These are phyloP conservation scores for Aspergillus homomorphus DNA, from an alignment of 495 filamentous ascomycete genomes.

Conservation along the genomic window DNA sequence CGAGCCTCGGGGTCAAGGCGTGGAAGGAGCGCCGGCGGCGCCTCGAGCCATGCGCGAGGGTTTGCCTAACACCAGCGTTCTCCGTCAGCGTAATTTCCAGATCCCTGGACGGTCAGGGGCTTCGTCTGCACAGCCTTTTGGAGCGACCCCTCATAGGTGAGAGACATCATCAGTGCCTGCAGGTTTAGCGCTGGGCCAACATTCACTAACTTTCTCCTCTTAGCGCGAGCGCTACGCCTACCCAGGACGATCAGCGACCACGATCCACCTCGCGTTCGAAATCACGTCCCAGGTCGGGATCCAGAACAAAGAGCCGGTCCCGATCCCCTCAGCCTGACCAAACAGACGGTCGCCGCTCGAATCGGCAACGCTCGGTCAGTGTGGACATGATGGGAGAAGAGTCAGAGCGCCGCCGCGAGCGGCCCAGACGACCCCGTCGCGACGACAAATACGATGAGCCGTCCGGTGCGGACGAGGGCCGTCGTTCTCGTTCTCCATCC, in stretches of 20 bases:
- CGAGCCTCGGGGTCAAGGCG: conserved; percentile 54
- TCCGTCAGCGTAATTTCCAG: conserved; percentile 41
- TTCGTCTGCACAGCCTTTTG: conserved; percentile 21
- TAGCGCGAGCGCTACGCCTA: conserved; percentile 24
- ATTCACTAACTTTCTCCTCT: background rate
- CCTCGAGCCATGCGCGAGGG: conserved; percentile 93
- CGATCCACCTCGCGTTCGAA: conserved; percentile 34
- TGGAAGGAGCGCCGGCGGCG: conserved; percentile 80
- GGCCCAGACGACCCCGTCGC: conserved; percentile 42
- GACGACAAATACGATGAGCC: conserved; percentile 48
- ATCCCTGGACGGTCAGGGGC: conserved; percentile 26
- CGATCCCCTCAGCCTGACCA: conserved; percentile 43
- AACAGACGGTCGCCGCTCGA: conserved; percentile 50
- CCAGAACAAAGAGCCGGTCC: conserved; percentile 34
- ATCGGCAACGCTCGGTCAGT: conserved; percentile 58
- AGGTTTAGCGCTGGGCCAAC: background rate
- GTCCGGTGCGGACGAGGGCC: conserved; percentile 37
- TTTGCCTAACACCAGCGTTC: conserved; percentile 68
- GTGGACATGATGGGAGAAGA: conserved; percentile 47
- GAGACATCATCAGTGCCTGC: conserved; percentile 5
- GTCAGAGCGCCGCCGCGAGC: conserved; percentile 43
- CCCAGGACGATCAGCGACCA: conserved; percentile 25
- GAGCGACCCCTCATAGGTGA: conserved; percentile 37
- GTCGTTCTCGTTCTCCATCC: conserved; percentile 51
- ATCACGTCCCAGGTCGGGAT: conserved; percentile 31